Conservation (phyloP, 345 rosid genomes). For the Heritiera littoralis region DNA sequence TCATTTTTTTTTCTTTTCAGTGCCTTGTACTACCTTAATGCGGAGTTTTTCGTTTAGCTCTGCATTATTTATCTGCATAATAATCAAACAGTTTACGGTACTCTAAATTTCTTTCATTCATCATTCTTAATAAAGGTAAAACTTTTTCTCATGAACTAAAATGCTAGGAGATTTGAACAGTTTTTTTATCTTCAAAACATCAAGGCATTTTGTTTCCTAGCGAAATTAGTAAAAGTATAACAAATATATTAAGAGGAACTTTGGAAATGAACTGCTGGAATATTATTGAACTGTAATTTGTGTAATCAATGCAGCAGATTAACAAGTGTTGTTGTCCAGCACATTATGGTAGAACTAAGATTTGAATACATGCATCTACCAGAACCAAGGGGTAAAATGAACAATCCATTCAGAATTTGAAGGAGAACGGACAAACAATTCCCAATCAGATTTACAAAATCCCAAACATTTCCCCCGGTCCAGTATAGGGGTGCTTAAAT, state of each 20-base stretch:
- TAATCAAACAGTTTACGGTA: not conserved
- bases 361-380: constrained; percentile 7
- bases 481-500: not conserved
- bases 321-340: not conserved
- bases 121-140: not conserved
- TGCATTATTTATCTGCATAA: not conserved
- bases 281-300: constrained; percentile 11
- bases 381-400: not conserved
- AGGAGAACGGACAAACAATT: constrained; percentile 9
- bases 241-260: not conserved
- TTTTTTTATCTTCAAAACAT: not conserved
- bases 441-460: not conserved
- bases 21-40: not conserved
- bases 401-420: not conserved
- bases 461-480: not conserved
- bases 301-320: not conserved
- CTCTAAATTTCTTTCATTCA: not conserved
- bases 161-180: not conserved
- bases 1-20: not conserved
- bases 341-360: not conserved
- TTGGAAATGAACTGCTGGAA: not conserved
- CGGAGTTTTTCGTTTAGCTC: not conserved
- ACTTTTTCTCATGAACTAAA: not conserved
- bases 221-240: not conserved
- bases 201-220: not conserved